Base-by-base conservation (phyloP, 371 early-diverging fungal species). In the Globomyces sp. region DNA sequence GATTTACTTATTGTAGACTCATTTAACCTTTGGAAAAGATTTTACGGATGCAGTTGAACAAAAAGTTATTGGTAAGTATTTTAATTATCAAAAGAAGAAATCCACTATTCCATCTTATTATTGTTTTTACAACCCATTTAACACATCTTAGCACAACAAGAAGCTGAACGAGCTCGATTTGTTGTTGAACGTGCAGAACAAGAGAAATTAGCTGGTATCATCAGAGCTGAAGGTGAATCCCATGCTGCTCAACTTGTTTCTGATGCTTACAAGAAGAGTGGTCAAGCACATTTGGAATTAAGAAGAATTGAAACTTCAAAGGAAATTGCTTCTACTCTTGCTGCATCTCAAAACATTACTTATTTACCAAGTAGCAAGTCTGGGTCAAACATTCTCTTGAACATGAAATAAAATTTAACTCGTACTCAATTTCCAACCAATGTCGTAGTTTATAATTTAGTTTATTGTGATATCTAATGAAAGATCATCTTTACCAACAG, bases 171-270 rank as follows among this genome's bases (percentile, higher is more conserved):
- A 64, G 96, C 97, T 53, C 86, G 88, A 64, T 96, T 93, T 74
- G 80, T 96, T 58, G 99, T 95, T 4, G 94, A 92, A 64, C 86
- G 89, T 84, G 98, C 98, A 36, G 96, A 98, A 82, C 98, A 96
- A 80, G 99, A 99, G 81, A 94, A 92, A 82, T 86, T 87, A 73
- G 98, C 99, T 24, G 87, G 92, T n/a, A 88, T 99, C 75, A 97
- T 99, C 74, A 89, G 96, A 63, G 99, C 99, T 57, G 98, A 99
- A 80, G 99, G 98, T 77, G 98, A 99, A 79, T 91, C 98, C 52
- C 79, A 85, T 64, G 95, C 95, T 60, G 95, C 95, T 36, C 90
- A 93, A 60, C 77, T 92, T 73, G 92, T 99, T 69, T 91, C 91
- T 13, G 76, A 84, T 42, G 88, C 98, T 4, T 66, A 68, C 65